These are phyloP conservation scores for Nevesoporus exiguus DNA, from an alignment of 768 basidiomycete species.

Conservation along the genomic window DNA sequence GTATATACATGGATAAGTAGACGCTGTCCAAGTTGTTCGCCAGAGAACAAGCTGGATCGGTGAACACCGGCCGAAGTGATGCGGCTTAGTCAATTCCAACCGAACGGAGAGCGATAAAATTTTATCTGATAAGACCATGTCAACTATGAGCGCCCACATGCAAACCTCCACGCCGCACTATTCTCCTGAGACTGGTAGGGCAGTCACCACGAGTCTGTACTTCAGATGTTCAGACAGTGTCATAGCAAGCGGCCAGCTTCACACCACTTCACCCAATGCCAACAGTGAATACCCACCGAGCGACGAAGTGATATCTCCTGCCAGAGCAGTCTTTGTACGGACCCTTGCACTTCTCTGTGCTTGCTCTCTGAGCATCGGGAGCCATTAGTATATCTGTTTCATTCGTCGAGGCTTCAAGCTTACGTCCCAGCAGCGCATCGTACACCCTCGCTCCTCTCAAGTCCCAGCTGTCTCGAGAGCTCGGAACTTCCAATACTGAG, in stretches of 20 bases:
- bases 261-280: neutral
- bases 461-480: conserved; percentile 60
- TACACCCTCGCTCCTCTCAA: conserved; percentile 81
- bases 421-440: conserved; percentile 45
- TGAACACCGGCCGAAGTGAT: no score
- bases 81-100: no score
- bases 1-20: no score
- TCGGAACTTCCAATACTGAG: conserved; percentile 73
- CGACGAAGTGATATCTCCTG: conserved; percentile 19
- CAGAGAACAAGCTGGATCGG: no score
- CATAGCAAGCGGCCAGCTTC: neutral
- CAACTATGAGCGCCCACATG: neutral
- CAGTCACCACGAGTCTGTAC: neutral
- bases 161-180: neutral
- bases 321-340: conserved; percentile 48
- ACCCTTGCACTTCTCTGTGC: conserved; percentile 64
- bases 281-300: neutral
- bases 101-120: no score
- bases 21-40: no score
- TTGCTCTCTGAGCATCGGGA: conserved; percentile 71
- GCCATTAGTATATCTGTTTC: conserved; percentile 58
- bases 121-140: conserved; percentile 25
- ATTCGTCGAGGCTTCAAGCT: neutral
- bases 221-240: neutral
- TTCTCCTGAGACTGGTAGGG: neutral